Evolutionary conservation across 169 alveolate species (phyloP), one percentile per base, ranked within the genome.

Genomic region (Neospora caninum): DNA sequence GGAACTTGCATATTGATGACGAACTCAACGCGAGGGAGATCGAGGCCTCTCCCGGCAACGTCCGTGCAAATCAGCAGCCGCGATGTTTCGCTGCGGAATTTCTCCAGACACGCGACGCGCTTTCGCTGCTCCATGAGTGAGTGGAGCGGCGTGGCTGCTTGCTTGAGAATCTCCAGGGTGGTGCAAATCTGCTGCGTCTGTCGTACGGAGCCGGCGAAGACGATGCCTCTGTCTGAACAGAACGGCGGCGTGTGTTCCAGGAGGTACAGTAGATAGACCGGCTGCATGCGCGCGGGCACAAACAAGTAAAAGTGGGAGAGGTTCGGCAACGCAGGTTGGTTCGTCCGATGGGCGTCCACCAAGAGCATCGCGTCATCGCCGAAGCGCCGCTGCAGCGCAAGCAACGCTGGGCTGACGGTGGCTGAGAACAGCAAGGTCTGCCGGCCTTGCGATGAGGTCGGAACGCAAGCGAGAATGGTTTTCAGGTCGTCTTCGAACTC

Each of bases 11-110:
- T 98, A 96, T 99, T 99, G 39, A 99, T 97, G 18, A 99, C 99
- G 93, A 97, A 97, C 73, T 98, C 98, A 18, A 99, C 99, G 43
- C 97, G 98, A 36, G 99, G 99, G 43, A 99, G 98, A 96, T 99
- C 99, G 36, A 99, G 96, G n/a, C 99, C 99, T 95, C 99, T 94
- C 43, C 99, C 97, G 27, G 99, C 99, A 7, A 99, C 98, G 94
- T 99, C 99, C 20, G 99, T 99, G 41, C 99, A 99, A 0, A 98
- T 98, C 27, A 98, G 95, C 34, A 98, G 73, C 84, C 98, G 93
- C 80, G 97, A 94, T 58, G 97, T 98, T 49, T 98, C 99, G 36
- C 98, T 96, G 94, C 99, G 98, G 96, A 99, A 98, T 95, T 98
- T 99, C 67, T 98, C 97, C 49, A 99, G 97, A 42, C 99, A 98